Conservation (phyloP, 805 yeast species). For the Maudiozyma barnettii region DNA sequence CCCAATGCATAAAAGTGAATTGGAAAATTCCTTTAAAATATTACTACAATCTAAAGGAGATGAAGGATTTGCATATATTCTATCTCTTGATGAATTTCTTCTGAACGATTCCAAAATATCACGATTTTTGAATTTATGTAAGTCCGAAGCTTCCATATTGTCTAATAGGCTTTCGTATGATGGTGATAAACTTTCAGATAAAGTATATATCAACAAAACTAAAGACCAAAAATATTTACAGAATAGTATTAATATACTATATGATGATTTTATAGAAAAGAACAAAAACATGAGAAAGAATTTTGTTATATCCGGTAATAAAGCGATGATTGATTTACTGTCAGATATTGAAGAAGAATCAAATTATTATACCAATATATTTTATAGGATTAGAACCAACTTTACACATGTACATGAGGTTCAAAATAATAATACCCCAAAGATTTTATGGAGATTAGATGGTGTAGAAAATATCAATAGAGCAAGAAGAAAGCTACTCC, state of each 20-base stretch:
- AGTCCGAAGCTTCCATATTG: not conserved
- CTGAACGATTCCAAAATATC: not conserved
- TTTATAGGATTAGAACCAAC: not conserved
- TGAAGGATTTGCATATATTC: not conserved
- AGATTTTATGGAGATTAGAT: slow-evolving; percentile 42
- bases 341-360: not conserved
- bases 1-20: not conserved
- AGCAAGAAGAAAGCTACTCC: slow-evolving; percentile 52
- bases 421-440: not conserved
- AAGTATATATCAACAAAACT: not conserved
- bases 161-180: not conserved
- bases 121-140: not conserved
- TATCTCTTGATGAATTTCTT: not conserved
- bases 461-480: slow-evolving; percentile 61
- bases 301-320: not conserved
- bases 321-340: not conserved
- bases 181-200: not conserved
- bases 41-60: not conserved
- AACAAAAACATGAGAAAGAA: not conserved
- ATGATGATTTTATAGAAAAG: not conserved
- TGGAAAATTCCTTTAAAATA: not conserved
- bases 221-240: not conserved
- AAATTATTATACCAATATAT: not conserved
- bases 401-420: not conserved
- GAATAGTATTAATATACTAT: not conserved